Base-by-base conservation (phyloP, 768 basidiomycete species). In the Suillus placidus region DNA sequence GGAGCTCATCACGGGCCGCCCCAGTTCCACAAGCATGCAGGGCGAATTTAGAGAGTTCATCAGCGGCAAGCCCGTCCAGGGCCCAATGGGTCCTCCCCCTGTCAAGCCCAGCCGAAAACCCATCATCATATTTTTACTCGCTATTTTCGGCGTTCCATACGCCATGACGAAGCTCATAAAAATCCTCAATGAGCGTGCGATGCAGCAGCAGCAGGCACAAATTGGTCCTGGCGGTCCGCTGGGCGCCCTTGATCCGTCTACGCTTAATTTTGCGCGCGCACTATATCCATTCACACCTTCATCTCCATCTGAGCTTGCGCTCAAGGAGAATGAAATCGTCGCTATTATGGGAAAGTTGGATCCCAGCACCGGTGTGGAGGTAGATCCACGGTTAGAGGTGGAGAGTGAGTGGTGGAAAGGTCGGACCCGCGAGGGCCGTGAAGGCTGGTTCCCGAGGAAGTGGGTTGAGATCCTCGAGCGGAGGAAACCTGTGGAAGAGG, bases 401-500 rank as follows among this genome's bases (percentile, higher is more conserved):
- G 79, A 82, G 64, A 86, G 83, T 6, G 95, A 95, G 64, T 99
- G 96, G 96, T 98, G 95, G 95, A 90, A 88, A 76, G 96, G 96
- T 1, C 84, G 96, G 55, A 95, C 93, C 66, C 83, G 96, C 64
- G 95, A 97, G 69, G 96, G 96, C 0, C 83, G 90, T 69, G 89
- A 93, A 70, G 96, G 96, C 0, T 99, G 95, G 94, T 97, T 99
- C 84, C 96, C 96, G 2, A 85, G 82, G 65, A 94, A 91, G 69
- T 96, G 91, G 85, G 94, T 96, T 4, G 86, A 94, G 75, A 81
- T 91, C 4, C 76, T 92, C 64, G 87, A 84, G 71, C 81, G 84
- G 72, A 75, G 72, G 71, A 81, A 78, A 62, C 64, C 67, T 1
- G 69, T 69, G 34, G 79, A 72, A 14, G 81, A 79, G 63, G 71